Conservation (phyloP, 179 eudicot genomes). For the Spergularia azorica region DNA sequence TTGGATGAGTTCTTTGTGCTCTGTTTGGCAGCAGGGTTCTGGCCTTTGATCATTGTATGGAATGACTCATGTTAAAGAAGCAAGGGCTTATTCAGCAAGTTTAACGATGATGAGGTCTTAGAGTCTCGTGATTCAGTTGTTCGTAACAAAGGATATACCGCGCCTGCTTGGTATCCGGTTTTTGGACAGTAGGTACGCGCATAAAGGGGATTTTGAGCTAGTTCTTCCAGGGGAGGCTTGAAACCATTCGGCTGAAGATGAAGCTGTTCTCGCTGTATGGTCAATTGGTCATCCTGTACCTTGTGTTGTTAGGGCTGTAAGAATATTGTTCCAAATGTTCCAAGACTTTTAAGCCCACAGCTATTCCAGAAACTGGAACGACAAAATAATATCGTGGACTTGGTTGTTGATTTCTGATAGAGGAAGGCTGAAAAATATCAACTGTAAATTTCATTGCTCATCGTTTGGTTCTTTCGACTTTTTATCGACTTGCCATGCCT, state of each 20-base stretch:
- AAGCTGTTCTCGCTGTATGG: conserved; percentile 14
- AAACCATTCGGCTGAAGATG: conserved; percentile 9
- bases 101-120: not conserved
- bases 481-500: too few relatives aligned
- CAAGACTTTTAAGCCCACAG: not conserved
- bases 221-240: too few relatives aligned
- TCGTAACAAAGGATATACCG: not conserved
- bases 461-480: too few relatives aligned
- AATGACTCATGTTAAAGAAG: conserved; percentile 2
- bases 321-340: conserved; percentile 16
- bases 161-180: not conserved
- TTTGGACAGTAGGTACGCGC: not conserved
- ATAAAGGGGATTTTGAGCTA: not conserved
- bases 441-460: too few relatives aligned
- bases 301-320: conserved; percentile 9
- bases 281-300: conserved; percentile 11
- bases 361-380: conserved; percentile 7
- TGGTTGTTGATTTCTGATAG: not conserved
- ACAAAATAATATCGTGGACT: not conserved
- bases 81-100: not conserved
- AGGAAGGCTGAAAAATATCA: too few relatives aligned
- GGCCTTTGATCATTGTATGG: not conserved
- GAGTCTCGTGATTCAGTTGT: not conserved
- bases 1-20: not conserved
- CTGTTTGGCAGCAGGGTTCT: not conserved